A percentile compares a stretch with the other conserved stretches of the same genome.
Evolutionary conservation across 441 rosid genomes (phyloP).

Genomic region (Theobroma grandiflorum): DNA sequence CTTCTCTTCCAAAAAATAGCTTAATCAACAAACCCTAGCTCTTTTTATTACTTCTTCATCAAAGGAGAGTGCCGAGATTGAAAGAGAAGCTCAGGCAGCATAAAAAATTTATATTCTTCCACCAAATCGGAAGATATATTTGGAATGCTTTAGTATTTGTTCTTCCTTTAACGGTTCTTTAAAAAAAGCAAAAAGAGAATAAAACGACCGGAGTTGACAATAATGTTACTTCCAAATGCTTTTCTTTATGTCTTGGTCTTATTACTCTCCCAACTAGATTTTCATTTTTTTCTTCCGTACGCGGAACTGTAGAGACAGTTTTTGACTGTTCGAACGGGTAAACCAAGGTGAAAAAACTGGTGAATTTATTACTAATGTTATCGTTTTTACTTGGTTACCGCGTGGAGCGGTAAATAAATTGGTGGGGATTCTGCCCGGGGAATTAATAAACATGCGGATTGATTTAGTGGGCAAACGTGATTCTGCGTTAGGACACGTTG

Average conservation of each 20-base stretch:
- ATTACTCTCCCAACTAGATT: no score
- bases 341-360: not conserved
- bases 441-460: no score
- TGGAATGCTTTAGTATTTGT: no score
- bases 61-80: not conserved
- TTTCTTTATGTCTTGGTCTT: no score
- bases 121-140: not conserved
- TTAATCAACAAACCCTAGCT: not conserved
- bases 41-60: not conserved
- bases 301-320: not conserved
- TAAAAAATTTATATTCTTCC: not conserved
- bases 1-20: not conserved
- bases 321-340: not conserved
- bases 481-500: no score
- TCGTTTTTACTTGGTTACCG: no score
- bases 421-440: no score
- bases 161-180: not conserved
- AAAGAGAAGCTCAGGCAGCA: conserved; percentile 16
- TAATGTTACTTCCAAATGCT: no score
- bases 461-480: no score
- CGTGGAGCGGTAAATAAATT: no score
- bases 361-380: no score
- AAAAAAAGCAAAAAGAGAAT: not conserved
- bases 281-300: not conserved
- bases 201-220: not conserved